Percentiles rank a stretch among this genome's conserved stretches.
Evolutionary conservation across 2,329 filamentous ascomycete species (phyloP).

Genomic region (Samsoniella hepiali): DNA sequence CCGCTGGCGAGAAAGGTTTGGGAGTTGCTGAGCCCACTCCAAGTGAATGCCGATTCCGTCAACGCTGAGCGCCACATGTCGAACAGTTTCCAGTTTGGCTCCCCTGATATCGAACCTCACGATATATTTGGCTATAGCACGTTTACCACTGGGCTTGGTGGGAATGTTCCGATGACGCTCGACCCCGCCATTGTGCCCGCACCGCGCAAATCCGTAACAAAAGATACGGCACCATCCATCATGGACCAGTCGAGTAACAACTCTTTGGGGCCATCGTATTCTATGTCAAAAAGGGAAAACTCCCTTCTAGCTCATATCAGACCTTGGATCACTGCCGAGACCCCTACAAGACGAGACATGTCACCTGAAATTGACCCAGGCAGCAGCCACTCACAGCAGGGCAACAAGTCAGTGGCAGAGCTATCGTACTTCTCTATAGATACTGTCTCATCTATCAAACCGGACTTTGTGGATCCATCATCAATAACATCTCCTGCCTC

Average conservation of each 20-base stretch:
- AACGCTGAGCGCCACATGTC: slow-evolving; percentile 37
- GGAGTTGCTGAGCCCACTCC: slow-evolving; percentile 35
- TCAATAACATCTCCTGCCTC: not conserved
- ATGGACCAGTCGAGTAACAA: slow-evolving; percentile 16
- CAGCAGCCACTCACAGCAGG: slow-evolving; percentile 15
- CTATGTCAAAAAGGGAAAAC: not conserved
- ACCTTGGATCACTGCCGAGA: slow-evolving; percentile 1
- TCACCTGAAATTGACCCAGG: slow-evolving; percentile 7
- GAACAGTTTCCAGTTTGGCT: slow-evolving; percentile 32
- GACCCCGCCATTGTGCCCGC: not conserved
- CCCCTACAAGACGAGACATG: not conserved
- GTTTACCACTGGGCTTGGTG: not conserved
- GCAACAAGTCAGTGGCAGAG: not conserved
- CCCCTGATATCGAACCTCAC: slow-evolving; percentile 22
- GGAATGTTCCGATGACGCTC: not conserved
- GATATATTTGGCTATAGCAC: slow-evolving; percentile 3
- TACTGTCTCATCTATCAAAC: not conserved
- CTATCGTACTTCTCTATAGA: slow-evolving; percentile 8
- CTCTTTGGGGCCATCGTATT: slow-evolving; percentile 11
- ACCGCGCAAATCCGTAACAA: not conserved
- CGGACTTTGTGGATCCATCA: not conserved
- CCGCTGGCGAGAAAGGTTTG: slow-evolving; percentile 33
- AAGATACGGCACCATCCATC: not conserved
- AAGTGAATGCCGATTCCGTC: slow-evolving; percentile 36
- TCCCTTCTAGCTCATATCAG: slow-evolving; percentile 10